Percentiles rank a stretch among this genome's conserved stretches.
These are phyloP conservation scores for Colletotrichum tropicale DNA, from an alignment of 2,329 filamentous ascomycete species.

Conservation along the genomic window DNA sequence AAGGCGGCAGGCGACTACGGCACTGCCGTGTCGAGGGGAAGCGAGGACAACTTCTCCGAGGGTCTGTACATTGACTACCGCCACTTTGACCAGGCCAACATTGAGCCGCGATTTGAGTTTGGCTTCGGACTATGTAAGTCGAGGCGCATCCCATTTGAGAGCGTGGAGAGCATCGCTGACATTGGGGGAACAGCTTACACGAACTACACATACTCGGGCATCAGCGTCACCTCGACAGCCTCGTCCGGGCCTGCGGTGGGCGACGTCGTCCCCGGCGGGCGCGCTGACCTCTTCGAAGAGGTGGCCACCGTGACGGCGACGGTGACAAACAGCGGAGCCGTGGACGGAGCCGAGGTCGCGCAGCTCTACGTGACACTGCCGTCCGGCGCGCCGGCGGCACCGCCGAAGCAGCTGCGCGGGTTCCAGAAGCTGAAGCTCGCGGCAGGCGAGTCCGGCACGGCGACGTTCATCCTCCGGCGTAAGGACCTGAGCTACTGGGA, in stretches of 20 bases:
- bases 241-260: constrained; percentile 44
- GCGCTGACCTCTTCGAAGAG: constrained; percentile 48
- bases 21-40: constrained; percentile 32
- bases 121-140: constrained; percentile 63
- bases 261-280: constrained; percentile 45
- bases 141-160: neutral
- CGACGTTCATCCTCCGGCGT: constrained; percentile 61
- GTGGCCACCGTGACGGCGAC: constrained; percentile 59
- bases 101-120: constrained; percentile 67
- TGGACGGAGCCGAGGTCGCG: constrained; percentile 67
- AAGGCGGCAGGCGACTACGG: constrained; percentile 52
- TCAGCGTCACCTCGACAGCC: constrained; percentile 44
- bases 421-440: constrained; percentile 66
- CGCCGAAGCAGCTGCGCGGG: constrained; percentile 66
- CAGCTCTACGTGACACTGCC: constrained; percentile 62
- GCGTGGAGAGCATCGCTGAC: neutral
- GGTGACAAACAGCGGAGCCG: constrained; percentile 66
- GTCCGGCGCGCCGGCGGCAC: constrained; percentile 39
- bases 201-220: constrained; percentile 63
- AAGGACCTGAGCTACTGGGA: constrained; percentile 73
- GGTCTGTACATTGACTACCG: constrained; percentile 69
- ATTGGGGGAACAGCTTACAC: constrained; percentile 61
- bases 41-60: constrained; percentile 60
- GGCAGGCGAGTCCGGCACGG: constrained; percentile 48
- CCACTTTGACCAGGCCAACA: constrained; percentile 61